Base-by-base conservation (phyloP, 2,329 filamentous ascomycete species). In the Penicillium polonicum region DNA sequence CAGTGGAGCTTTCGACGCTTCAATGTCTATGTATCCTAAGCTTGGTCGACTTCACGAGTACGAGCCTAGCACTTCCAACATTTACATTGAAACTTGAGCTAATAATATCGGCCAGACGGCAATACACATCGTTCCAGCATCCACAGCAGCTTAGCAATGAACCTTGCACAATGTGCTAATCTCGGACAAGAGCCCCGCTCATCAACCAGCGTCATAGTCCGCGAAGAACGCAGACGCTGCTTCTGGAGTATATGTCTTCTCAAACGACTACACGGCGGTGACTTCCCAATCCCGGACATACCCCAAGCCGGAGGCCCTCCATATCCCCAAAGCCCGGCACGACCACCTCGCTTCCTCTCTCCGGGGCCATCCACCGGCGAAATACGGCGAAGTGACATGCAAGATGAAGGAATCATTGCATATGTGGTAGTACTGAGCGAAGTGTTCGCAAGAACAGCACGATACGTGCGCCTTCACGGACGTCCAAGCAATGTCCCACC, bases 381-480 rank as follows among this genome's bases (percentile, higher is more conserved):
- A 43, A 50, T 57, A 43, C 54, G 69, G 29, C 63, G 64, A 57
- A 70, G 64, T 23, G 66, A 71, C 39, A 75, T 67, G 58, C 65
- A 57, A 55, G 72, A 74, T 33, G 70, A 73, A 54, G 79, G 78
- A 2, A 79, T 83, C 23, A 65, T 80, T 9, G 74, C 76, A 4
- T 82, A 81, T 60, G 75, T 77, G 0, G 76, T 77, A 61, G 70
- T 77, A 56, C 67, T 82, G 9, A 79, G 77, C 46, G 76, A 81
- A 53, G 76, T 78, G 1, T 83, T 81, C 73, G 76, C 77, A 41
- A 78, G 78, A 59, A 78, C 78, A 12, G 74, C 78, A 3, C 70
- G 72, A 43, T 83, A 82, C 65, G 80, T 80, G 0, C 74, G 79
- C 17, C 72, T 73, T 23, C 74, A 76, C 25, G 79, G 80, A 17